These are phyloP conservation scores for Gypsophila paniculata DNA, from an alignment of 179 eudicot genomes.

Conservation along the genomic window DNA sequence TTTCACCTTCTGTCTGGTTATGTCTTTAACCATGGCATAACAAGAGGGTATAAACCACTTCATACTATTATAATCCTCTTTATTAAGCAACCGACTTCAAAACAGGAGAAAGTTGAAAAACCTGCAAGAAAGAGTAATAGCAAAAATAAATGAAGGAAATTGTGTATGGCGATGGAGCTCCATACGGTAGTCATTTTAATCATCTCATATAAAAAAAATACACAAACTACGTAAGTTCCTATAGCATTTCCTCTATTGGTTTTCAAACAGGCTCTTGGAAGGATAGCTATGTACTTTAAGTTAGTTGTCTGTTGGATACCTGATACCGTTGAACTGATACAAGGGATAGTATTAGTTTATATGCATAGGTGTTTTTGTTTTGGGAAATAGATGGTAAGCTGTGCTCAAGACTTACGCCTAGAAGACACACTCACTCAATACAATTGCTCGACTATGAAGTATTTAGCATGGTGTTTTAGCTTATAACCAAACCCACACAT, in stretches of 20 bases:
- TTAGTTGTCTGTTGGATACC: background rate
- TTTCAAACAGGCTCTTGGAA: background rate
- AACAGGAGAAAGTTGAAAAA: background rate
- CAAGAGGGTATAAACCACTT: background rate
- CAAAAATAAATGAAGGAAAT: background rate
- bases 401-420: background rate
- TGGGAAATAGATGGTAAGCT: background rate
- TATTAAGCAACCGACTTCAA: background rate
- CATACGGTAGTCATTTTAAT: constrained; percentile 6
- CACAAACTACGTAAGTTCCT: background rate
- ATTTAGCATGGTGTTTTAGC: background rate
- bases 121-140: background rate
- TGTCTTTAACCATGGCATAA: background rate
- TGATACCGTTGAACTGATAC: background rate
- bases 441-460: background rate
- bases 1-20: background rate
- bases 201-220: background rate
- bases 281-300: background rate
- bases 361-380: too few species aligned
- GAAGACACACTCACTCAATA: background rate
- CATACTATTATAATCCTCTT: background rate
- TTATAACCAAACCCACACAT: background rate
- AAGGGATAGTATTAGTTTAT: background rate
- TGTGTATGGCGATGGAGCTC: background rate
- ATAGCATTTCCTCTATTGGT: background rate